Conservation (phyloP, 768 basidiomycete genomes). For the Pleurotus citrinopileatus region DNA sequence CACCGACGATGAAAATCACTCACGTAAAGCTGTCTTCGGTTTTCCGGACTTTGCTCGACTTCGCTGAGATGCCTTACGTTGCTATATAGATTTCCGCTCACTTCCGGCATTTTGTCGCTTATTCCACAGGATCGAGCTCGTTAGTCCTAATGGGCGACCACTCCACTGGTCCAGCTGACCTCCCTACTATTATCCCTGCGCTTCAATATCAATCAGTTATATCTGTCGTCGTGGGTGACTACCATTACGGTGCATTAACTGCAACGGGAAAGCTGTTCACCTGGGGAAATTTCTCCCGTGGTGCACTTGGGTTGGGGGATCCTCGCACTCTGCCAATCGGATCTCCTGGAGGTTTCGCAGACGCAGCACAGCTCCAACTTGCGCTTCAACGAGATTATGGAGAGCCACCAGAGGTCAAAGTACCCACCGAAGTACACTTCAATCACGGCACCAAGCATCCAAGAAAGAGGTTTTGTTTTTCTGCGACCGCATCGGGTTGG, state of each 20-base stretch:
- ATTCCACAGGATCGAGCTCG: slow-evolving; percentile 70
- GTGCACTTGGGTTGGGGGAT: slow-evolving; percentile 86
- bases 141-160: slow-evolving; percentile 70
- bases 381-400: slow-evolving; percentile 24
- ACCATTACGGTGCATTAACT: slow-evolving; percentile 87
- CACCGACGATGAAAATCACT: slow-evolving; percentile 59
- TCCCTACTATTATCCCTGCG: slow-evolving; percentile 64
- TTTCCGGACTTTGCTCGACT: slow-evolving; percentile 11
- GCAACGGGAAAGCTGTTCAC: slow-evolving; percentile 71
- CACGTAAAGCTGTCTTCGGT: slow-evolving; percentile 52
- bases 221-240: slow-evolving; percentile 88
- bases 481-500: slow-evolving; percentile 84
- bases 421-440: slow-evolving; percentile 74
- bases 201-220: slow-evolving; percentile 80
- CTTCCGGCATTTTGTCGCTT: slow-evolving; percentile 78
- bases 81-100: slow-evolving; percentile 89
- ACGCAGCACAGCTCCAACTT: slow-evolving; percentile 28
- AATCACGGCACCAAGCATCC: slow-evolving; percentile 48
- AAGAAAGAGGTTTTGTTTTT: slow-evolving; percentile 72
- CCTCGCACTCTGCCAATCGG: slow-evolving; percentile 52
- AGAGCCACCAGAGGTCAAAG: slow-evolving; percentile 42
- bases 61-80: slow-evolving; percentile 19
- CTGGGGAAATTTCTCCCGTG: slow-evolving; percentile 75
- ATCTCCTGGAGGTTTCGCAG: slow-evolving; percentile 56
- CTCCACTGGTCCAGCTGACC: slow-evolving; percentile 35